Percentiles rank a stretch among this genome's conserved stretches.
Evolutionary conservation across 2,329 filamentous ascomycete genomes (phyloP).

Genomic region (Cercospora sp.): DNA sequence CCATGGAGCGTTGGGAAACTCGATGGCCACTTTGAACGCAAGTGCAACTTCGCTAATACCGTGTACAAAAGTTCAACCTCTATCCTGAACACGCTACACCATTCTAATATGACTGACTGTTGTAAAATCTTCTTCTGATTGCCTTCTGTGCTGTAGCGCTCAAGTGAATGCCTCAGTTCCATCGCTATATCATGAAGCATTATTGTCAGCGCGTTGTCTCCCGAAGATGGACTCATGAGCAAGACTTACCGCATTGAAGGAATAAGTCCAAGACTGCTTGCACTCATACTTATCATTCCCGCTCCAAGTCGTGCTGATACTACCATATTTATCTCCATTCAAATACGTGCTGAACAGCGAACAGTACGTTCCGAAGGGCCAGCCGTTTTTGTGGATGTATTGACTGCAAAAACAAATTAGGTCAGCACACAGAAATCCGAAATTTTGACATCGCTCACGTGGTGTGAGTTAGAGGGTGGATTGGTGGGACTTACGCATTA

Average conservation of each 20-base stretch:
- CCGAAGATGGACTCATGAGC: too few species aligned
- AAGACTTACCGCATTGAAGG: conserved; percentile 2
- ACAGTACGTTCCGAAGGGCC: conserved; percentile 33
- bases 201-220: background rate
- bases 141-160: background rate
- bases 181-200: background rate
- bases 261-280: conserved; percentile 31
- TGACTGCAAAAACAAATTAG: background rate
- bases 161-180: background rate
- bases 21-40: background rate
- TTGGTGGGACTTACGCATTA: conserved; percentile 27
- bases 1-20: too few species aligned
- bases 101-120: background rate
- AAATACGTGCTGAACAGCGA: conserved; percentile 28
- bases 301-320: conserved; percentile 20
- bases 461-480: too few species aligned
- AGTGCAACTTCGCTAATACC: background rate
- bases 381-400: conserved; percentile 33
- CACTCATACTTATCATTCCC: conserved; percentile 30
- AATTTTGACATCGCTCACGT: too few species aligned
- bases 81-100: too few species aligned
- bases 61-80: too few species aligned
- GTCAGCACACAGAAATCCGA: background rate
- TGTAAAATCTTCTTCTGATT: background rate
- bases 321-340: conserved; percentile 21